These are phyloP conservation scores for Xylaria sp. DNA, from an alignment of 2,329 filamentous ascomycete species.

Conservation along the genomic window DNA sequence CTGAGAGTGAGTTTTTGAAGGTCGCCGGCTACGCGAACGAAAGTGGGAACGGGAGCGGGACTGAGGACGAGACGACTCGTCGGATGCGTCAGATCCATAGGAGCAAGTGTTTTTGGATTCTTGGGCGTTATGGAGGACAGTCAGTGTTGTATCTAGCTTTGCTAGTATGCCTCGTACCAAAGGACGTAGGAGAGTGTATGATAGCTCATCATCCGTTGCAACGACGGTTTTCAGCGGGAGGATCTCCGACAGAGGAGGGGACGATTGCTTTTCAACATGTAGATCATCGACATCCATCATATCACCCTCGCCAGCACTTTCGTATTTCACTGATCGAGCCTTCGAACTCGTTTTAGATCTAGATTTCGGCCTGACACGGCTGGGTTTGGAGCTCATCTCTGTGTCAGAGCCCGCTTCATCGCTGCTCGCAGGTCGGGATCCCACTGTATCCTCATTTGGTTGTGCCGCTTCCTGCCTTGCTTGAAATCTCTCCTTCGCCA, in stretches of 20 bases:
- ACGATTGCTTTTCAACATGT: constrained; percentile 7
- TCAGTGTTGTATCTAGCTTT: constrained; percentile 75
- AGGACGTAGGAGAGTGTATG: constrained; percentile 72
- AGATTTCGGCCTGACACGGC: constrained; percentile 21
- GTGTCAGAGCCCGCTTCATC: constrained; percentile 38
- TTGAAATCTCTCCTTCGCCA: constrained; percentile 73
- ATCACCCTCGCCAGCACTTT: constrained; percentile 36
- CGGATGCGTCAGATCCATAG: constrained; percentile 45
- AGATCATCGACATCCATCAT: constrained; percentile 41
- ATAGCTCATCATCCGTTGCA: constrained; percentile 76
- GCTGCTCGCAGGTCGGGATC: constrained; percentile 20
- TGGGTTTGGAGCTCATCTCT: constrained; percentile 31
- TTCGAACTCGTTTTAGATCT: constrained; percentile 29
- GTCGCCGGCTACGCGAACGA: constrained; percentile 1
- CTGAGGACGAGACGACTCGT: constrained; percentile 30
- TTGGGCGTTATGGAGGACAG: constrained; percentile 74
- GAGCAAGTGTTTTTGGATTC: constrained; percentile 57
- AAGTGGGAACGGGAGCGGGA: constrained; percentile 36
- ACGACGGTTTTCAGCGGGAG: constrained; percentile 60
- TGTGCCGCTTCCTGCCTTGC: constrained; percentile 51
- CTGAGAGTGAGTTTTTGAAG: neutral
- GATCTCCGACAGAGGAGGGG: constrained; percentile 14
- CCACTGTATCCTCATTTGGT: constrained; percentile 28
- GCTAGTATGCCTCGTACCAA: constrained; percentile 75
- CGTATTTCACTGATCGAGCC: constrained; percentile 38